Percentiles rank a stretch among this genome's conserved stretches.
These are phyloP conservation scores for Penicillium sp. DNA, from an alignment of 2,329 filamentous ascomycete species.

Conservation along the genomic window DNA sequence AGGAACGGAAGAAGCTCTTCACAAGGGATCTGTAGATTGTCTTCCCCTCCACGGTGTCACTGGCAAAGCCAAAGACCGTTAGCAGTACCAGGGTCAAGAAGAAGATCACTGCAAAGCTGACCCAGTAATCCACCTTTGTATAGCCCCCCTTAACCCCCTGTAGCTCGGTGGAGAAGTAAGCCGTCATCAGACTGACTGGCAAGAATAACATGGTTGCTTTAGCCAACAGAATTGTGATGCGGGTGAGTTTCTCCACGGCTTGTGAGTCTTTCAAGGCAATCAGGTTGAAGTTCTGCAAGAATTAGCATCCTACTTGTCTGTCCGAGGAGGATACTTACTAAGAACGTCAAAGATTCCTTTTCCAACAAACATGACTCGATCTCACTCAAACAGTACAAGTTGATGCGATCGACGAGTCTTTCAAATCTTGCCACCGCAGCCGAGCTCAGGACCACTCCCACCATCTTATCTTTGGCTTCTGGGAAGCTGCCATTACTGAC, in stretches of 20 bases:
- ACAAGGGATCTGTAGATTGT: slow-evolving; percentile 51
- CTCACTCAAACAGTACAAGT: slow-evolving; percentile 62
- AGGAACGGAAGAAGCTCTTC: slow-evolving; percentile 36
- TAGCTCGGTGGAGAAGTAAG: slow-evolving; percentile 70
- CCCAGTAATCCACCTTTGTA: slow-evolving; percentile 65
- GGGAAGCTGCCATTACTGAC: slow-evolving; percentile 24
- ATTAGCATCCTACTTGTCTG: slow-evolving; percentile 3
- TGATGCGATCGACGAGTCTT: slow-evolving; percentile 60
- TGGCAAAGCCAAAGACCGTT: slow-evolving; percentile 58
- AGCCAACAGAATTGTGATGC: slow-evolving; percentile 70
- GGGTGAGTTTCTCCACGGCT: slow-evolving; percentile 69
- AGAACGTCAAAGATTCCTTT: slow-evolving; percentile 68
- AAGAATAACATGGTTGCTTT: slow-evolving; percentile 76
- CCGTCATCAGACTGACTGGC: slow-evolving; percentile 72
- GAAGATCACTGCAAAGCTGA: slow-evolving; percentile 64
- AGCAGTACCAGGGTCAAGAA: slow-evolving; percentile 60
- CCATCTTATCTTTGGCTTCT: slow-evolving; percentile 24
- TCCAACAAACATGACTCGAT: slow-evolving; percentile 66
- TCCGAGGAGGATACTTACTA: slow-evolving; percentile 50
- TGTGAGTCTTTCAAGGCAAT: slow-evolving; percentile 74
- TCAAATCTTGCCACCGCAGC: slow-evolving; percentile 61
- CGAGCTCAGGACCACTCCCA: slow-evolving; percentile 44
- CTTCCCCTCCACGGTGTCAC: slow-evolving; percentile 58
- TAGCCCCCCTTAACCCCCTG: slow-evolving; percentile 58
- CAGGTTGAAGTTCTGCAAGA: slow-evolving; percentile 69